phyloP scores from a whole-genome alignment of 345 rosid species.

The Camelina neglecta region DNA sequence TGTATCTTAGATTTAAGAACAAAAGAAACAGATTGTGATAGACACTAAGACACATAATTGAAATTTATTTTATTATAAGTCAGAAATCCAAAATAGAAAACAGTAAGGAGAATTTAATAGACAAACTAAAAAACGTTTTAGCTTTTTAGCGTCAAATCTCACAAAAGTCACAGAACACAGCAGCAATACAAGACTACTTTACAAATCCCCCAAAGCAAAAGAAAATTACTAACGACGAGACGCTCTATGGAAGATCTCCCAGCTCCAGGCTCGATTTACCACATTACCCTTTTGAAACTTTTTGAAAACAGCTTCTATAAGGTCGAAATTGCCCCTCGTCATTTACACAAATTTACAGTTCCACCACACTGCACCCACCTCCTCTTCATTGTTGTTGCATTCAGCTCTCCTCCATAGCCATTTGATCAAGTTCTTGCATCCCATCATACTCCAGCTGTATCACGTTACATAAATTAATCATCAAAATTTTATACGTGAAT shows the following conservation, averaged over 20 bases:
- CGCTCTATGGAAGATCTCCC: conserved; percentile 33
- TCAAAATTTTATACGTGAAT: not conserved
- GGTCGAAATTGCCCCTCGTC: conserved; percentile 26
- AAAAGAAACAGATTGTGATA: not conserved
- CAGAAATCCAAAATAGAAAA: not conserved
- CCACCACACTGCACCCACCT: not conserved
- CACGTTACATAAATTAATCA: conserved; percentile 5
- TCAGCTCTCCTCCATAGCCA: conserved; percentile 50
- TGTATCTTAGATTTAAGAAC: not conserved
- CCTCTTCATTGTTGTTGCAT: not conserved
- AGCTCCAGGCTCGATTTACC: conserved; percentile 35
- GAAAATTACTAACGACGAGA: conserved; percentile 16
- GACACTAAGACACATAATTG: not conserved
- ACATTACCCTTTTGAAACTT: conserved; percentile 31
- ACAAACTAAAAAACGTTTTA: conserved; percentile 3
- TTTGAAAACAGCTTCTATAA: conserved; percentile 37
- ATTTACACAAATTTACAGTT: conserved; percentile 36
- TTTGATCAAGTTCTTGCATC: conserved; percentile 42
- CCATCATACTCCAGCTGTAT: conserved; percentile 74
- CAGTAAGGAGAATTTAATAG: not conserved
- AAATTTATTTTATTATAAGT: not conserved
- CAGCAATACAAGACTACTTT: not conserved
- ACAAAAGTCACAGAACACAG: not conserved
- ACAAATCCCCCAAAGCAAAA: not conserved
- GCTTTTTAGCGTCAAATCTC: not conserved